phyloP scores from a whole-genome alignment of 2,329 filamentous ascomycete genomes.

The Hirsutella minnesotensis region DNA sequence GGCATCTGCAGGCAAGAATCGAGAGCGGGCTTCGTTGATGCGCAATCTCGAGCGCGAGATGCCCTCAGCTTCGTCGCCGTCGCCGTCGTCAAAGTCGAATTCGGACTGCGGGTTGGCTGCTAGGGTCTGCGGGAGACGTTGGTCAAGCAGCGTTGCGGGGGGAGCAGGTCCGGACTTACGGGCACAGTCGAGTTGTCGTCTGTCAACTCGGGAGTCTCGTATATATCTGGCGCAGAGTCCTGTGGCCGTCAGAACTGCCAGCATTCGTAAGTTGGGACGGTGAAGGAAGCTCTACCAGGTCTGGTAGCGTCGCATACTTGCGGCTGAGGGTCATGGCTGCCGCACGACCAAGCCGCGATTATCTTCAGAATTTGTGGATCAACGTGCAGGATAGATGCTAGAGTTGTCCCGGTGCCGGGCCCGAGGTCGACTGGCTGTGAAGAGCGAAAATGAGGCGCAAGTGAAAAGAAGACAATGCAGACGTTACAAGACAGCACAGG shows the following conservation, averaged over 20 bases:
- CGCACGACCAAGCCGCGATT: not conserved
- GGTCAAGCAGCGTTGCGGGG: constrained; percentile 10
- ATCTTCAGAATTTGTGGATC: not conserved
- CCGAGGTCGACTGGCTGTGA: too few relatives aligned
- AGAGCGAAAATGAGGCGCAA: too few relatives aligned
- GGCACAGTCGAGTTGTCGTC: constrained; percentile 81
- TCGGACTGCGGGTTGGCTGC: constrained; percentile 46
- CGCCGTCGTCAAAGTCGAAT: constrained; percentile 50
- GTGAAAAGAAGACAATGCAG: too few relatives aligned
- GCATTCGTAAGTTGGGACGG: constrained; percentile 4
- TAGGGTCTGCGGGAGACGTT: constrained; percentile 31
- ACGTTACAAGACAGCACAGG: too few relatives aligned
- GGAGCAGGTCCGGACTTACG: constrained; percentile 34
- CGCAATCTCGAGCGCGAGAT: constrained; percentile 70
- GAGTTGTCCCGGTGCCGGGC: too few relatives aligned
- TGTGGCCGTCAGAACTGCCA: constrained; percentile 25
- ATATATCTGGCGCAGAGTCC: constrained; percentile 90
- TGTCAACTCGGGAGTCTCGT: constrained; percentile 87
- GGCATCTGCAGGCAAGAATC: constrained; percentile 64
- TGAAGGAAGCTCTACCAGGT: constrained; percentile 44
- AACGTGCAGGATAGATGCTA: too few relatives aligned
- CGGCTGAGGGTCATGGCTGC: constrained; percentile 57
- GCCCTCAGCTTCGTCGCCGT: constrained; percentile 50
- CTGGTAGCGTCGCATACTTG: constrained; percentile 73
- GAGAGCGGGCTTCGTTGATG: constrained; percentile 65